Conservation (phyloP, 2,329 filamentous ascomycete genomes). For the Colletotrichum limetticola region DNA sequence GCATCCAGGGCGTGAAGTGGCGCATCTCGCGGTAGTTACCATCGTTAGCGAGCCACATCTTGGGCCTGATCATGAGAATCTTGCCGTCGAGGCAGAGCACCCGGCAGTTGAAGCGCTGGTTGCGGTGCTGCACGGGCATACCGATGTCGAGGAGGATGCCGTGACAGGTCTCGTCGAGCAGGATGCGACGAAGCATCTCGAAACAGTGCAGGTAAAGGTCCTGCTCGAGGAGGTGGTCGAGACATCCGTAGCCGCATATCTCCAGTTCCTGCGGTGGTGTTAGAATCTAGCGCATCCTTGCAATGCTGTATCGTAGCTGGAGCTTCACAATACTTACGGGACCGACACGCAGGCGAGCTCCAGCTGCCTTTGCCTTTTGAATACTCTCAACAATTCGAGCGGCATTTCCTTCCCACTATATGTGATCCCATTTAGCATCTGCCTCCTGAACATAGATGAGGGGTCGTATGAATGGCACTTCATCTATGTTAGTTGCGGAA, state of each 20-base stretch:
- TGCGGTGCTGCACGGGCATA: slow-evolving; percentile 67
- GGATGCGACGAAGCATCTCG: slow-evolving; percentile 71
- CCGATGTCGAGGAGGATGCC: slow-evolving; percentile 75
- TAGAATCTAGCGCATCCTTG: not conserved
- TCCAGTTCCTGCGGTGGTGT: slow-evolving; percentile 53
- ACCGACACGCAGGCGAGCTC: slow-evolving; percentile 67
- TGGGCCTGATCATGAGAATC: slow-evolving; percentile 78
- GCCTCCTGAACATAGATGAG: not conserved
- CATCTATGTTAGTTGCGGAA: slow-evolving; percentile 41
- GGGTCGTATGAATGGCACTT: not conserved
- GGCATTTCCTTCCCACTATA: slow-evolving; percentile 62
- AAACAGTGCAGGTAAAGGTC: slow-evolving; percentile 69
- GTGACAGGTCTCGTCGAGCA: slow-evolving; percentile 67
- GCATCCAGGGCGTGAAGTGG: slow-evolving; percentile 73
- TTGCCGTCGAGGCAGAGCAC: slow-evolving; percentile 66
- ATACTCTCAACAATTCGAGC: slow-evolving; percentile 71
- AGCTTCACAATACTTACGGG: slow-evolving; percentile 52
- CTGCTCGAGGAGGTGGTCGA: slow-evolving; percentile 49
- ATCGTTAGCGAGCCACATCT: slow-evolving; percentile 76
- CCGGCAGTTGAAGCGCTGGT: slow-evolving; percentile 50
- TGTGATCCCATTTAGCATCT: not conserved
- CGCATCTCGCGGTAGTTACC: slow-evolving; percentile 71
- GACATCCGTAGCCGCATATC: slow-evolving; percentile 59
- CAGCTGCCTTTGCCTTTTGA: slow-evolving; percentile 46
- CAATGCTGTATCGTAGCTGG: not conserved